Evolutionary conservation across 495 filamentous ascomycete genomes (phyloP).

Genomic region (Penicillium desertorum): DNA sequence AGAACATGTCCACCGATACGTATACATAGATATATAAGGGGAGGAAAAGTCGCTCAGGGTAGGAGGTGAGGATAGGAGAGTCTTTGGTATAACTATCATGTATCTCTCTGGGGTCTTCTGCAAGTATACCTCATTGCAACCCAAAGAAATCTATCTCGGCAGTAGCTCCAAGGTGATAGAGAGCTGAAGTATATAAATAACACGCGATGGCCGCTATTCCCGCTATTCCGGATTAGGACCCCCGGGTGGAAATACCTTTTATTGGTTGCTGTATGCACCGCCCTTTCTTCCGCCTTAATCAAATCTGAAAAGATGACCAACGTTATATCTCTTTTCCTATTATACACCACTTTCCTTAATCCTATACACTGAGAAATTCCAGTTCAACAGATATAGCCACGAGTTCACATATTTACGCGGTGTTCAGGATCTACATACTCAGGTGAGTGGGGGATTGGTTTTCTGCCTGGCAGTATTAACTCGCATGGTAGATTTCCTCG

Average conservation of each 20-base stretch:
- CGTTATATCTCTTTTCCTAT: not conserved
- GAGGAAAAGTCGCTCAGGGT: no score
- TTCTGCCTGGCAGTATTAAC: not conserved
- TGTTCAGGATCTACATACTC: not conserved
- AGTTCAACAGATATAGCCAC: not conserved
- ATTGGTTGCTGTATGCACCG: not conserved
- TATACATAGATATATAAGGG: no score
- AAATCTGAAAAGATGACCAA: not conserved
- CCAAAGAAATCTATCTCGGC: no score
- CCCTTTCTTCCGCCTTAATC: not conserved
- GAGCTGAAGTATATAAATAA: not conserved
- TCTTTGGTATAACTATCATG: no score
- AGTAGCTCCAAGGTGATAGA: no score
- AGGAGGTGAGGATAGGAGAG: no score
- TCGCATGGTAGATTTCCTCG: not conserved
- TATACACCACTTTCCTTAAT: not conserved
- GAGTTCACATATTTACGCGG: not conserved
- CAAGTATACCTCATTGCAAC: not conserved
- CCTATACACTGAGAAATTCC: not conserved
- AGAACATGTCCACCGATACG: no score
- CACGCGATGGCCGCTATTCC: slow-evolving; percentile 7
- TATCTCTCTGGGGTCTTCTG: no score
- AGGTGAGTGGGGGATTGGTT: not conserved
- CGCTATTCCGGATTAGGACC: slow-evolving; percentile 9
- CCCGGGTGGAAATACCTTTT: not conserved